These are phyloP conservation scores for Epichloe uncinata DNA, from an alignment of 2,329 filamentous ascomycete species.

Conservation along the genomic window DNA sequence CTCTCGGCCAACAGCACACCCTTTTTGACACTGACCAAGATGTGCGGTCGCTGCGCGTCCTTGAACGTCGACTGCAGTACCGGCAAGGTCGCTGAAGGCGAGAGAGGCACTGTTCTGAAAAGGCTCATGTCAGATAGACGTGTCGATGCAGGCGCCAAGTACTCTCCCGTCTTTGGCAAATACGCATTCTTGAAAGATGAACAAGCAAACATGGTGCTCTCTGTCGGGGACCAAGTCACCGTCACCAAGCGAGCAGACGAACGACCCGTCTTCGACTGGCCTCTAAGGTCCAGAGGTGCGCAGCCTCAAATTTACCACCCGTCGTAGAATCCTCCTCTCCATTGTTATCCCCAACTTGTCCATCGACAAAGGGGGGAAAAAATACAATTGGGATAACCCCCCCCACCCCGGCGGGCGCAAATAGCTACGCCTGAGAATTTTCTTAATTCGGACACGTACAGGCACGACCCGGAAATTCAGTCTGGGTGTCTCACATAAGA, in stretches of 20 bases:
- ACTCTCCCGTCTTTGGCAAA: slow-evolving; percentile 57
- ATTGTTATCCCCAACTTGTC: background rate
- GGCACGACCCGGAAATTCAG: too few relatives aligned
- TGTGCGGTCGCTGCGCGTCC: slow-evolving; percentile 55
- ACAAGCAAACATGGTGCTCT: slow-evolving; percentile 21
- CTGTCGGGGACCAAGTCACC: slow-evolving; percentile 41
- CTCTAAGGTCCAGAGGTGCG: slow-evolving; percentile 12
- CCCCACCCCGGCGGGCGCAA: too few relatives aligned
- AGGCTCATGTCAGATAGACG: slow-evolving; percentile 56
- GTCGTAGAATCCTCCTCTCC: background rate
- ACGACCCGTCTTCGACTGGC: slow-evolving; percentile 42
- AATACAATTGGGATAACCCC: too few relatives aligned
- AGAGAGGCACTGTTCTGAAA: slow-evolving; percentile 51
- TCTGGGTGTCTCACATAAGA: too few relatives aligned
- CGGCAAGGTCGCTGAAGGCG: slow-evolving; percentile 42
- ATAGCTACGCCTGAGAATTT: too few relatives aligned
- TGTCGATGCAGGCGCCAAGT: slow-evolving; percentile 54
- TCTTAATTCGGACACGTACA: too few relatives aligned
- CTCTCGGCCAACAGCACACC: slow-evolving; percentile 28
- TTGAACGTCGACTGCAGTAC: slow-evolving; percentile 60
- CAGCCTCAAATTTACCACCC: slow-evolving; percentile 14
- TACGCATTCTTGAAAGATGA: slow-evolving; percentile 46
- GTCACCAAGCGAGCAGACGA: slow-evolving; percentile 36
- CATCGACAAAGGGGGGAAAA: too few relatives aligned
- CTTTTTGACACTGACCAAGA: slow-evolving; percentile 48